Conservation (phyloP, 2,329 filamentous ascomycete species). For the Daldinia eschscholtzii region DNA sequence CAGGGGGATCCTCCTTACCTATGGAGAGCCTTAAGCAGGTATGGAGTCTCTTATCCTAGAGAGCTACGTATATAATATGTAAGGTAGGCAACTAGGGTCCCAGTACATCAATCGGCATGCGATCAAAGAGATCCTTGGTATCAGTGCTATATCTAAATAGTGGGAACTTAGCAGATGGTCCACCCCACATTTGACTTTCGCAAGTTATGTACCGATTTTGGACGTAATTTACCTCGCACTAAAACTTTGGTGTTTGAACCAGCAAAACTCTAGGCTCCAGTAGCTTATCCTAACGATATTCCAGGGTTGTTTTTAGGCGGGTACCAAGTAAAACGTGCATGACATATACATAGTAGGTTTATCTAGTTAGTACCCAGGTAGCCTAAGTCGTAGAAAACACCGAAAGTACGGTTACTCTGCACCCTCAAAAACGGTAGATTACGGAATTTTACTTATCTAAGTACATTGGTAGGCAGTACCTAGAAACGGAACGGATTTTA, state of each 20-base stretch:
- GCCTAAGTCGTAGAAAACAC: not conserved
- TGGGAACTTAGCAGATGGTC: conserved; percentile 32
- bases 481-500: not conserved
- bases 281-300: conserved; percentile 40
- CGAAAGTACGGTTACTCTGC: not conserved
- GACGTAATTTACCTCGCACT: not conserved
- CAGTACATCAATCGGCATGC: conserved; percentile 20
- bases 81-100: conserved; percentile 18
- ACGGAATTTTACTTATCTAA: not conserved
- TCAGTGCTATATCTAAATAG: conserved; percentile 31
- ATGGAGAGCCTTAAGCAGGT: conserved; percentile 10
- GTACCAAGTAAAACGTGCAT: not conserved
- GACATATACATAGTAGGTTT: not conserved
- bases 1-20: conserved; percentile 18
- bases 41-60: not conserved
- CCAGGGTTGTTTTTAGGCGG: not conserved
- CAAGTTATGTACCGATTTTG: not conserved
- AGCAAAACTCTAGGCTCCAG: conserved; percentile 32
- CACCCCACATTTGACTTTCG: conserved; percentile 34
- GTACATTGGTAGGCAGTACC: no score
- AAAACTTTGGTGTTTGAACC: conserved; percentile 4
- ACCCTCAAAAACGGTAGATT: conserved; percentile 1
- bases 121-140: conserved; percentile 42
- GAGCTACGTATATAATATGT: no score
- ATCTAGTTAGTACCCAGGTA: not conserved